Evolutionary conservation across 208 protist species (phyloP), one percentile per base, ranked within the genome.

Genomic region (Leptomonas seymouri): DNA sequence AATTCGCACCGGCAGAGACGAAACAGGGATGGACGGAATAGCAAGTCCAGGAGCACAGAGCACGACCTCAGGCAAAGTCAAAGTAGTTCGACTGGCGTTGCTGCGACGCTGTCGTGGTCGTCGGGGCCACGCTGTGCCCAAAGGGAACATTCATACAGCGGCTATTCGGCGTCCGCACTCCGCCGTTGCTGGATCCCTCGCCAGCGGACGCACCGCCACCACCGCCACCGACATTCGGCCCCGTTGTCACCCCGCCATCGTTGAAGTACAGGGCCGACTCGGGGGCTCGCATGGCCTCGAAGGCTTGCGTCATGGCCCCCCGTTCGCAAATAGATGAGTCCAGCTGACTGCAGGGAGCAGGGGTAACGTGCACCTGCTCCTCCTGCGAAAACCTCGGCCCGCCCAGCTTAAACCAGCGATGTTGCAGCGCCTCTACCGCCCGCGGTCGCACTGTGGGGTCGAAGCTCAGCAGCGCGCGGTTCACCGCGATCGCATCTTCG

Each of bases 211-310:
- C 16, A 8, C 7, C 21, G 12, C 27, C 45, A 30, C 23, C 21
- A 45, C 12, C 28, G 6, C 8, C 28, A 28, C 39, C 39, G 20
- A 1, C 16, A n/a, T 20, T 44, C 31, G 15, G 8, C 5, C 58
- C 27, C 56, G 23, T 18, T 39, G 27, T 2, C 21, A 44, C 21
- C 18, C 34, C 62, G 8, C 66, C 62, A 20, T 69, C 61, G 23
- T 59, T 62, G 63, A 60, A 69, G 36, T 71, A 70, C 46, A 66
- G 20, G 1, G 71, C 71, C 3, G 62, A 36, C 62, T 76, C 71
- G 3, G 85, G 75, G 2, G 76, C 75, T 15, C 70, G 73, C 76
- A 94, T 91, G 5, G 85, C 89, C 31, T 82, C 79, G 58, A 94
- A 91, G 57, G 75, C 86, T 12, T 81, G 71, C 49, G 71, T 81